phyloP scores from a whole-genome alignment of 352 stramenopile genomes.

The Phytopythium sindhum region DNA sequence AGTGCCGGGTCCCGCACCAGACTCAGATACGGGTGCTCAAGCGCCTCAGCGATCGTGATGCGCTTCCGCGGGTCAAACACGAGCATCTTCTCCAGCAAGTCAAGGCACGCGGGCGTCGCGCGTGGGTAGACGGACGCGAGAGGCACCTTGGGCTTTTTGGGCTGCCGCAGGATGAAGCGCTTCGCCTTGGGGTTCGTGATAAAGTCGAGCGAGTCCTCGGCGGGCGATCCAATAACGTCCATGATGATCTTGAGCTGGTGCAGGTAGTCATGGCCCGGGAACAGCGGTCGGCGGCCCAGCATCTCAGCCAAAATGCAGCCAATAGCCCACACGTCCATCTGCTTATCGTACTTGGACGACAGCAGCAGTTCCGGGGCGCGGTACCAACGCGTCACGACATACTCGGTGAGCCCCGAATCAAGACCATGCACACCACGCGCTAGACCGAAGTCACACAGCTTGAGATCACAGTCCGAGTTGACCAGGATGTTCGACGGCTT shows the following conservation, averaged over 20 bases:
- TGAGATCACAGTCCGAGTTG: slow-evolving; percentile 80
- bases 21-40: slow-evolving; percentile 78
- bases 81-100: slow-evolving; percentile 93
- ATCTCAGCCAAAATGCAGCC: slow-evolving; percentile 87
- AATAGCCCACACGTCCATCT: slow-evolving; percentile 88
- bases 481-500: slow-evolving; percentile 82
- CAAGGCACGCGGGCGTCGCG: slow-evolving; percentile 75
- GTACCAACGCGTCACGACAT: slow-evolving; percentile 92
- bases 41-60: slow-evolving; percentile 75
- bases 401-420: slow-evolving; percentile 85
- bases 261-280: slow-evolving; percentile 84
- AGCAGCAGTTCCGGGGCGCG: slow-evolving; percentile 90
- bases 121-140: slow-evolving; percentile 85
- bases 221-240: slow-evolving; percentile 81
- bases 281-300: slow-evolving; percentile 78
- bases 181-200: slow-evolving; percentile 90
- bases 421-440: slow-evolving; percentile 69
- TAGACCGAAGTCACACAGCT: slow-evolving; percentile 78
- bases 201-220: slow-evolving; percentile 80
- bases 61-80: slow-evolving; percentile 90
- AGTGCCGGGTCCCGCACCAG: slow-evolving; percentile 67
- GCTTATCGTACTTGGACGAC: slow-evolving; percentile 88
- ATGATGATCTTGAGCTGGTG: slow-evolving; percentile 90
- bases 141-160: slow-evolving; percentile 82
- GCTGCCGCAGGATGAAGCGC: slow-evolving; percentile 84